These are phyloP conservation scores for Glomus cerebriforme DNA, from an alignment of 192 early-diverging fungal genomes.

Conservation along the genomic window DNA sequence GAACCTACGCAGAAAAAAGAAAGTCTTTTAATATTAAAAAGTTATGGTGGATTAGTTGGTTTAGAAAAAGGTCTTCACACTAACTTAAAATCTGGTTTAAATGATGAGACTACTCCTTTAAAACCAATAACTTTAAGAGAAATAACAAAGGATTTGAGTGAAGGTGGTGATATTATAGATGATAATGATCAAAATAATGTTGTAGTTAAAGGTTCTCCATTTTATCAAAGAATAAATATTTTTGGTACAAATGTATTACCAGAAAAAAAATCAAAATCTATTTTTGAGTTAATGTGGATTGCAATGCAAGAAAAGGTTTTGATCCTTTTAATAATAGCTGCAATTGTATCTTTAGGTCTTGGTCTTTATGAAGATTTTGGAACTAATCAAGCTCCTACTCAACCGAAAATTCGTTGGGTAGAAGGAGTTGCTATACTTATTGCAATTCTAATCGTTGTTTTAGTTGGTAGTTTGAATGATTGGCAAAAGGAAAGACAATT, in stretches of 20 bases:
- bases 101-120: conserved; percentile 10
- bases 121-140: conserved; percentile 3
- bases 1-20: conserved; percentile 12
- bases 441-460: conserved; percentile 76
- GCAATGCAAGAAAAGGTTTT: conserved; percentile 82
- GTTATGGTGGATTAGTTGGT: conserved; percentile 55
- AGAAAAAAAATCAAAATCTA: conserved; percentile 63
- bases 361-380: conserved; percentile 82
- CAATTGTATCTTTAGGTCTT: conserved; percentile 74
- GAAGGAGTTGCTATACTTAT: conserved; percentile 85
- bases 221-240: conserved; percentile 54
- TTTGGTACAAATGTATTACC: conserved; percentile 79
- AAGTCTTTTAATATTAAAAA: conserved; percentile 43
- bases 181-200: neutral
- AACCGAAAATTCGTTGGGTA: conserved; percentile 75
- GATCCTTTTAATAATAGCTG: conserved; percentile 76
- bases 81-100: conserved; percentile 48
- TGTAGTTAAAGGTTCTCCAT: conserved; percentile 18
- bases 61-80: conserved; percentile 52
- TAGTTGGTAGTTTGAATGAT: conserved; percentile 80
- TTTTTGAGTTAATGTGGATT: conserved; percentile 79
- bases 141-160: neutral
- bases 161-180: neutral
- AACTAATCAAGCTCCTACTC: conserved; percentile 35
- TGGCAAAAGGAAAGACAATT: conserved; percentile 88